Evolutionary conservation across 768 basidiomycete genomes (phyloP), one percentile per base, ranked within the genome.

Genomic region (Leucocoprinus sp.): DNA sequence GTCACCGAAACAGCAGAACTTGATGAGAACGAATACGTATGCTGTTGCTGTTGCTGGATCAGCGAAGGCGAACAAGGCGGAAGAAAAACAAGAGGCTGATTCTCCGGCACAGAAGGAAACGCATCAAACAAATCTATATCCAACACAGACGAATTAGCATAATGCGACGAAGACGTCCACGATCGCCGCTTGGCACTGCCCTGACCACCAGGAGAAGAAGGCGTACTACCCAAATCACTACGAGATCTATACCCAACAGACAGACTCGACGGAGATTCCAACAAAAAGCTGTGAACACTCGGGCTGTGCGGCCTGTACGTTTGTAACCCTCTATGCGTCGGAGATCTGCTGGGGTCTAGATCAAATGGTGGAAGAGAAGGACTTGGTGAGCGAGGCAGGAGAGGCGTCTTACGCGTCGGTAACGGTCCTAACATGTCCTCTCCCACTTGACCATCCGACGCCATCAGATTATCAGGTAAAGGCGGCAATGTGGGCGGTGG

Each of bases 31-130:
- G n/a, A n/a, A n/a, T n/a, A n/a, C n/a, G n/a, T n/a, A n/a, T n/a
- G n/a, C n/a, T n/a, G n/a, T n/a, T n/a, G n/a, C n/a, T n/a, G n/a
- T n/a, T n/a, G n/a, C n/a, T n/a, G n/a, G 37, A 14, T 37, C 12
- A 11, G 23, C n/a, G 15, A 22, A 23, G 45, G 41, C 22, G 34
- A 15, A 38, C 24, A 40, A 12, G 45, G 14, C 22, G 37, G 49
- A 17, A 45, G 37, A 23, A 44, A 36, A 11, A 40, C 53, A 28
- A 37, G 55, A 1, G 75, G 73, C 4, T 69, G 59, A 14, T 65
- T 67, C 37, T 71, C 65, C 1, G 84, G 84, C 4, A 86, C 83
- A 26, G 74, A 74, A 18, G 85, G 85, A 61, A 87, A 86, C 5
- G 81, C 74, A 48, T 85, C 83, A 52, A 80, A 83, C 18, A 84